Conservation (phyloP, 108 stramenopile species). For the Chaetoceros muelleri region DNA sequence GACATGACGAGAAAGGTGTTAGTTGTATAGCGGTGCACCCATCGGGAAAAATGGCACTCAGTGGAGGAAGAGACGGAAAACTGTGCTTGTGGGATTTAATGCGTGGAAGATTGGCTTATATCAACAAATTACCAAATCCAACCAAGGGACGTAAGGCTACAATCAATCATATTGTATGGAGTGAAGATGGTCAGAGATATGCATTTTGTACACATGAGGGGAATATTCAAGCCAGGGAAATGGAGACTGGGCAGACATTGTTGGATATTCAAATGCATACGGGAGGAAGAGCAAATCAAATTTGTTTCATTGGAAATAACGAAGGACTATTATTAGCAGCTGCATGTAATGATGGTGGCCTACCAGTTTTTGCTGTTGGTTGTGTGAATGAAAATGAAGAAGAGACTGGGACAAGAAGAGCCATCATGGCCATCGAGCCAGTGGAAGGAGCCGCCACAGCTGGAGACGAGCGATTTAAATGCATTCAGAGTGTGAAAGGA, state of each 20-base stretch:
- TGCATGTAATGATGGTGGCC: conserved; percentile 86
- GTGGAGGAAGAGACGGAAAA: conserved; percentile 70
- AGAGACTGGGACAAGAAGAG: conserved; percentile 35
- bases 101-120: conserved; percentile 71
- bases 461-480: conserved; percentile 80
- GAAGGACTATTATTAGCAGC: conserved; percentile 70
- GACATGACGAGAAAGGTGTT: conserved; percentile 67
- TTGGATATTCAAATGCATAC: conserved; percentile 69
- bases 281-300: conserved; percentile 44
- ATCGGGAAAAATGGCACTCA: conserved; percentile 68
- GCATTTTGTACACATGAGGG: conserved; percentile 49
- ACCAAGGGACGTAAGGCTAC: conserved; percentile 25
- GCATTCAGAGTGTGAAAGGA: conserved; percentile 45
- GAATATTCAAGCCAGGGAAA: conserved; percentile 70
- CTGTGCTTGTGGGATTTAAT: conserved; percentile 84
- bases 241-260: conserved; percentile 59
- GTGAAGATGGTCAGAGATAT: conserved; percentile 55
- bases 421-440: conserved; percentile 86
- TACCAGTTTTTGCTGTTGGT: conserved; percentile 69
- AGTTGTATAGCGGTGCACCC: conserved; percentile 70
- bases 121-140: conserved; percentile 43
- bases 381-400: conserved; percentile 24
- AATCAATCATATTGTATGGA: conserved; percentile 56
- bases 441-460: conserved; percentile 56
- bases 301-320: conserved; percentile 51